Percentiles rank a stretch among this genome's conserved stretches.
These are phyloP conservation scores for Pyrenochaeta sp. DNA, from an alignment of 2,329 filamentous ascomycete species.

Conservation along the genomic window DNA sequence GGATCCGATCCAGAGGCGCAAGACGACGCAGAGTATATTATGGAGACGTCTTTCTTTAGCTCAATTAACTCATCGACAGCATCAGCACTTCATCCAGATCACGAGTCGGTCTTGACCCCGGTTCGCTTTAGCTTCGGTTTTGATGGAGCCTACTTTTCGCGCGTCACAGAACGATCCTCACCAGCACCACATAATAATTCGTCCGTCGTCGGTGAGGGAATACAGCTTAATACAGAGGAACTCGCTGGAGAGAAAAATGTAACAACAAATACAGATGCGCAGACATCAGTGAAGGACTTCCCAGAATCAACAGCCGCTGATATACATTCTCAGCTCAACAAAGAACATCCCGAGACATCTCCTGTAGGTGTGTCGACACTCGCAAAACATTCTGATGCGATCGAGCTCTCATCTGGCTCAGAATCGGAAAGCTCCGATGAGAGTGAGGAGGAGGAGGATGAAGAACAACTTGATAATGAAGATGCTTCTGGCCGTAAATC, in stretches of 20 bases:
- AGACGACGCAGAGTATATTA: conserved; percentile 32
- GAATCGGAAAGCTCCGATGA: conserved; percentile 10
- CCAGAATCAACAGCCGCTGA: background rate
- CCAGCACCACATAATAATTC: conserved; percentile 17
- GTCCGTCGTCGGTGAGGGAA: conserved; percentile 7
- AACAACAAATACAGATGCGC: background rate
- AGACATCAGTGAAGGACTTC: background rate
- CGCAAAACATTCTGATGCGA: conserved; percentile 9
- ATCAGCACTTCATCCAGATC: conserved; percentile 31
- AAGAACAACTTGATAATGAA: conserved; percentile 4
- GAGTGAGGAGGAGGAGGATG: conserved; percentile 8
- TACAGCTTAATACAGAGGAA: background rate
- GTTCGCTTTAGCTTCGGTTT: conserved; percentile 46
- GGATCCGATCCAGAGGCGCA: conserved; percentile 13
- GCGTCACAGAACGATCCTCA: conserved; percentile 26
- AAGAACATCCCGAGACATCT: too few relatives aligned
- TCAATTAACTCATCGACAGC: conserved; percentile 37
- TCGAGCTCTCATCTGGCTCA: conserved; percentile 20
- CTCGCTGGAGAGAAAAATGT: background rate
- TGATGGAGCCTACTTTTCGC: conserved; percentile 38
- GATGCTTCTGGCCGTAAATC: conserved; percentile 1
- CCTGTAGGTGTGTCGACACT: too few relatives aligned
- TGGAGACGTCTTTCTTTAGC: conserved; percentile 44
- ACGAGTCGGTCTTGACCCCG: conserved; percentile 46
- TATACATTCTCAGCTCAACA: background rate